phyloP scores from a whole-genome alignment of 306 rosid species.

The Prunus persica region DNA sequence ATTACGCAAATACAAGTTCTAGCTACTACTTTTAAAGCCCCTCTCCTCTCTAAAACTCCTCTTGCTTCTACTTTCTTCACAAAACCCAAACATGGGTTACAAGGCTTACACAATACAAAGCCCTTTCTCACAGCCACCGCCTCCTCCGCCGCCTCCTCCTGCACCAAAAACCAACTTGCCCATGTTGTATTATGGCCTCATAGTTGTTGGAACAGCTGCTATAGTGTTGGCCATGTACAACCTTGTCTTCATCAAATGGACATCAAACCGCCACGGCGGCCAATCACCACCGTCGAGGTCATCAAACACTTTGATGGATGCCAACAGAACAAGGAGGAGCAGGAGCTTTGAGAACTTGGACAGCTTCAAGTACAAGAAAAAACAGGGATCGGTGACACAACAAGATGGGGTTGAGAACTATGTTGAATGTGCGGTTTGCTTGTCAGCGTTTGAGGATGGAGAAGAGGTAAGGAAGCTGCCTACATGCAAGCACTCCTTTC shows the following conservation, averaged over 20 bases:
- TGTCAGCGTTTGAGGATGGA: conserved; percentile 82
- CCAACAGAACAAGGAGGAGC: neutral
- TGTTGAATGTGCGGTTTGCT: conserved; percentile 68
- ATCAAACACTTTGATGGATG: neutral
- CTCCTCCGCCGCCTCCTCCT: conserved; percentile 23
- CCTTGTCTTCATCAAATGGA: conserved; percentile 54
- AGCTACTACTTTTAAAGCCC: neutral
- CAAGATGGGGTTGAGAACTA: conserved; percentile 14
- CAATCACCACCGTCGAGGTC: conserved; percentile 4
- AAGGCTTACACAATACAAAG: neutral
- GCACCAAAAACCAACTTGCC: conserved; percentile 36
- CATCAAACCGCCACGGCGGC: conserved; percentile 18
- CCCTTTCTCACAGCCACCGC: conserved; percentile 20
- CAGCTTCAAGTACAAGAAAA: conserved; percentile 81
- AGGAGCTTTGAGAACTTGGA: conserved; percentile 32
- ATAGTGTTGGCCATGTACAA: conserved; percentile 60
- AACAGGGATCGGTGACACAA: conserved; percentile 4
- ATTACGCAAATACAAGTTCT: neutral
- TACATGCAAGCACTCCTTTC: conserved; percentile 71
- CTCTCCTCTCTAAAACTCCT: neutral
- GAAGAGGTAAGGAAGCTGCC: conserved; percentile 80
- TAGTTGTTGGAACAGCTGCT: conserved; percentile 56
- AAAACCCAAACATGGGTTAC: conserved; percentile 1
- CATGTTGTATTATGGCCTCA: conserved; percentile 68
- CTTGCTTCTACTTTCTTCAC: neutral